phyloP scores from a whole-genome alignment of 2,329 filamentous ascomycete species.

The Tetracladium maxilliforme region DNA sequence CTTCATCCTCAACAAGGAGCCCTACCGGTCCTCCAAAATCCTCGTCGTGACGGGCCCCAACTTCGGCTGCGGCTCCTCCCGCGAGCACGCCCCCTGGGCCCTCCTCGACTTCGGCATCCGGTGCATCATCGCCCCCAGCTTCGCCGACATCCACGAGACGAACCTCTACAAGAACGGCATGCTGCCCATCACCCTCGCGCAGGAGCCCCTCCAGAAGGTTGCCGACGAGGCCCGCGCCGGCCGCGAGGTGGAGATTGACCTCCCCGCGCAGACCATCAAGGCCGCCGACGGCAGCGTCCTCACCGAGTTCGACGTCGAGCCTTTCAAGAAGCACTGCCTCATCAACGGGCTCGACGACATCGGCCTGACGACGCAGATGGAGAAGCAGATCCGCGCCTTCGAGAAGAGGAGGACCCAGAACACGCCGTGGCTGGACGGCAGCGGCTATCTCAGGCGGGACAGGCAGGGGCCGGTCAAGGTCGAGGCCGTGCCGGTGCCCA shows the following conservation, averaged over 20 bases:
- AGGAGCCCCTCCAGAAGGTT: conserved; percentile 54
- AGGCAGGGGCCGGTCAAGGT: conserved; percentile 38
- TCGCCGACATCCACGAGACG: conserved; percentile 95
- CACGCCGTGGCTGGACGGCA: conserved; percentile 86
- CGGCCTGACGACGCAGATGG: conserved; percentile 82
- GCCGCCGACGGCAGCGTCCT: conserved; percentile 60
- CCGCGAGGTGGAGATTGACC: conserved; percentile 76
- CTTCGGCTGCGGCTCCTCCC: conserved; percentile 85
- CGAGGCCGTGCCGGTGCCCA: conserved; percentile 59
- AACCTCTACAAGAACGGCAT: conserved; percentile 99
- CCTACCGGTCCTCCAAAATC: conserved; percentile 74
- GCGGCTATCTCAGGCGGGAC: conserved; percentile 56
- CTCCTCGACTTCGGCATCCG: conserved; percentile 93
- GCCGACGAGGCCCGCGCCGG: conserved; percentile 66
- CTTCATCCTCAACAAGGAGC: conserved; percentile 83
- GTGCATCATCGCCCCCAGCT: conserved; percentile 83
- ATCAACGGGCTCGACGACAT: conserved; percentile 93
- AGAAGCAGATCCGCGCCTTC: conserved; percentile 74
- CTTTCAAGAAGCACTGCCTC: conserved; percentile 88
- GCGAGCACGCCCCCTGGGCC: conserved; percentile 96
- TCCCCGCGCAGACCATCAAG: conserved; percentile 72
- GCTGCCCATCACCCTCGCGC: conserved; percentile 68
- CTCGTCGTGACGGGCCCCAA: conserved; percentile 84
- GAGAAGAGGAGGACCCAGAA: conserved; percentile 63
- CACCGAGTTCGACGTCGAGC: conserved; percentile 72